Base-by-base conservation (phyloP, 805 yeast species). In the Metschnikowia baotianmanensis region DNA sequence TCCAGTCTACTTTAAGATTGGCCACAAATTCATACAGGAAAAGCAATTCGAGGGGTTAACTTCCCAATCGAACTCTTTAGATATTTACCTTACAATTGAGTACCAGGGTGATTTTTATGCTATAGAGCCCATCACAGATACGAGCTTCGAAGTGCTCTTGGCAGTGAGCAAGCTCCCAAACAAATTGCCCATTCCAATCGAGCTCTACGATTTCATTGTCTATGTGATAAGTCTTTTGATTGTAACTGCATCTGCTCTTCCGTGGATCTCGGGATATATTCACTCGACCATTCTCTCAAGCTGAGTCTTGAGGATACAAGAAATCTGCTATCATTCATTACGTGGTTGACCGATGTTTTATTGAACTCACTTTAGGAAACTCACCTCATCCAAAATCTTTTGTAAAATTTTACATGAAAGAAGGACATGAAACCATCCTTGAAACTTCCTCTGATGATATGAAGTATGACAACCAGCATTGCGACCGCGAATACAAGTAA, bases 131-230 rank as follows among this genome's bases (percentile, higher is more conserved):
- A 42, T 45, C 3, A 17, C 27, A 8, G 33, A 36, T 9, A 21
- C 38, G 9, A 16, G 26, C 11, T 42, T 50, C 16, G 38, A 43
- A 5, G 30, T 45, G 8, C 9, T 34, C 12, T 34, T 52, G 11
- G 39, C 27, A 6, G 31, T 52, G 4, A 40, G 50, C 27, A 43
- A 28, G 26, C 51, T 52, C 9, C 52, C 54, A 12, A 46, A 39
- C 32, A 23, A 36, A 18, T 25, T 50, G 10, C 54, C 56, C 4
- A 48, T 52, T 15, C 56, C 56, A 1, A 38, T 52, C 10, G 56
- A 52, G 38, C 43, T 52, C 24, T 50, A 50, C 25, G 56, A 43
- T 25, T 26, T 36, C 17, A 42, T 52, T 12, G 24, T 45, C 20
- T 51, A 45, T 34, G 37, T 37, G 11, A 38, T 47, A 30, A 52